These are phyloP conservation scores for Vanderwaltozyma tropicalis DNA, from an alignment of 805 yeast species.

Conservation along the genomic window DNA sequence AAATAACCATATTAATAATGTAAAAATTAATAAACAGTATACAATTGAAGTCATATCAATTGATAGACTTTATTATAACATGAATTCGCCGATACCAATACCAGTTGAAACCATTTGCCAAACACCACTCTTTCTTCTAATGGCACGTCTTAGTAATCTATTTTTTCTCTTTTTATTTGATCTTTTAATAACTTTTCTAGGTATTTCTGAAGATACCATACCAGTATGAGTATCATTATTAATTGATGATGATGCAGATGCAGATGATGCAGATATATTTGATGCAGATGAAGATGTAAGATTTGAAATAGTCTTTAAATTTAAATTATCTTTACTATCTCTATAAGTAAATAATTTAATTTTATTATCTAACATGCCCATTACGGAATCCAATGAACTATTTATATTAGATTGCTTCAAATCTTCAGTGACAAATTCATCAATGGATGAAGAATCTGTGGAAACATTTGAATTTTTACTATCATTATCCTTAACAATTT, in stretches of 20 bases:
- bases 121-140: slow-evolving; percentile 26
- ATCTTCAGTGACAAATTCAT: slow-evolving; percentile 15
- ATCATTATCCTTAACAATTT: not conserved
- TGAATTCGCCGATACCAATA: slow-evolving; percentile 27
- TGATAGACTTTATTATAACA: slow-evolving; percentile 20
- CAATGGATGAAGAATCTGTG: slow-evolving; percentile 7
- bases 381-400: not conserved
- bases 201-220: slow-evolving; percentile 5
- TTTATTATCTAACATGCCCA: slow-evolving; percentile 10
- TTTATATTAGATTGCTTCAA: slow-evolving; percentile 1
- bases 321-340: slow-evolving; percentile 25
- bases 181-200: slow-evolving; percentile 3
- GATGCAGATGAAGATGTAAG: not conserved
- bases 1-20: too few species aligned
- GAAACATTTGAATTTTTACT: not conserved
- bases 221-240: slow-evolving; percentile 4
- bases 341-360: slow-evolving; percentile 23
- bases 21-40: too few species aligned
- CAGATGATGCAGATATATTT: not conserved
- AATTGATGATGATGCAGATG: not conserved
- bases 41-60: too few species aligned
- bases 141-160: slow-evolving; percentile 13
- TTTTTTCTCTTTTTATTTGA: slow-evolving; percentile 2
- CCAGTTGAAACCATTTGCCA: slow-evolving; percentile 27
- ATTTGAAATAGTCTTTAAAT: slow-evolving; percentile 10